Percentiles rank a stretch among this genome's conserved stretches.
phyloP scores from a whole-genome alignment of 2,329 filamentous ascomycete species.

The Capronia epimyces region DNA sequence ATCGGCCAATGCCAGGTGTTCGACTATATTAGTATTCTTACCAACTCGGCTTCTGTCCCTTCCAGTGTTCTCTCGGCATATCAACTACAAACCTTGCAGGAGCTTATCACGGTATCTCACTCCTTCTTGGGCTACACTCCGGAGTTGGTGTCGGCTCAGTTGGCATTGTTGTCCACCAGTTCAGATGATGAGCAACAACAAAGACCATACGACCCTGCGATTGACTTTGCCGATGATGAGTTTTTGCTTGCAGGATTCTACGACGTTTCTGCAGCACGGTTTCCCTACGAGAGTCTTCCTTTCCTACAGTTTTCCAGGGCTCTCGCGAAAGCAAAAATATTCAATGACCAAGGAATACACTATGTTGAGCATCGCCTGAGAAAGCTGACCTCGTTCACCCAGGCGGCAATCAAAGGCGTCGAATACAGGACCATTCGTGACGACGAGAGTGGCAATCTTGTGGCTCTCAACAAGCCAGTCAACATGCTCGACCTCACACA shows the following conservation, averaged over 20 bases:
- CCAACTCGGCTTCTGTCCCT: background rate
- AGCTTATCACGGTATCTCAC: constrained; percentile 63
- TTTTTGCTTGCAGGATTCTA: constrained; percentile 57
- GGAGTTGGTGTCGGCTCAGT: constrained; percentile 61
- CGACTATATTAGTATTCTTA: constrained; percentile 38
- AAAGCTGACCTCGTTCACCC: constrained; percentile 68
- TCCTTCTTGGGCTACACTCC: constrained; percentile 65
- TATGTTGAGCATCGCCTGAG: constrained; percentile 60
- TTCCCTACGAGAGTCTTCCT: constrained; percentile 77
- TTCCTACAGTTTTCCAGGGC: constrained; percentile 68
- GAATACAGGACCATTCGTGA: constrained; percentile 74
- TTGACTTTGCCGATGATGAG: constrained; percentile 53
- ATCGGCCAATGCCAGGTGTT: constrained; percentile 47
- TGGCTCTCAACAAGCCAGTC: constrained; percentile 59
- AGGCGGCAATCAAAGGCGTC: constrained; percentile 67
- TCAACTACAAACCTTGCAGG: constrained; percentile 48
- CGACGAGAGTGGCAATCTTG: constrained; percentile 76
- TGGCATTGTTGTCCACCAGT: constrained; percentile 56
- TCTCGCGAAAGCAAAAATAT: constrained; percentile 48
- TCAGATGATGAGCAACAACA: constrained; percentile 6
- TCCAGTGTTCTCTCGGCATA: constrained; percentile 10
- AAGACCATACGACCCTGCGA: constrained; percentile 29
- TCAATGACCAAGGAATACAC: constrained; percentile 45
- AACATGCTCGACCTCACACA: constrained; percentile 39
- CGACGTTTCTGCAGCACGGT: constrained; percentile 65